Evolutionary conservation across 2,329 filamentous ascomycete genomes (phyloP), one percentile per base, ranked within the genome.

Genomic region (Dothidotthia symphoricarpi): DNA sequence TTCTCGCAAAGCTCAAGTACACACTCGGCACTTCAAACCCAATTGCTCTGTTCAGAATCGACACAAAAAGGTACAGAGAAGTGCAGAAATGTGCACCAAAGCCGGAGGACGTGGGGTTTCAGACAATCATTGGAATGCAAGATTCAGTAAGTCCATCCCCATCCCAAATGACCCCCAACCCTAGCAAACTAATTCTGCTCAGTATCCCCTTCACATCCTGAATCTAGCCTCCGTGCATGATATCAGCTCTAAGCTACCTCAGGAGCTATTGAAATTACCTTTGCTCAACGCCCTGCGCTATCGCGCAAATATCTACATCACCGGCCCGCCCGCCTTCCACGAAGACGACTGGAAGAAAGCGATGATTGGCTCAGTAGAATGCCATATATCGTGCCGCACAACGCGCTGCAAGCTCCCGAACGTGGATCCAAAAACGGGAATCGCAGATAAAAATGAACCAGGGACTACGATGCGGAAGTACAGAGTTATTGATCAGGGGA

Each of bases 401-500:
- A 79, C 82, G 1, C 75, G 84, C 37, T 88, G 85, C 67, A 85
- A 81, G 51, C 63, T 88, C 51, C 83, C 83, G 14, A 88, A 88
- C 50, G 81, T 86, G 1, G 75, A 87, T 59, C 83, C 76, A 0
- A 69, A 70, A 13, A 81, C 71, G 5, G 85, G 77, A n/a, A 56
- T 74, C 26, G 73, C 74, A 15, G 78, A 83, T 55, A 49, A 49
- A 1, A 65, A 66, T 19, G 75, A 84, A 63, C 80, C 82, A 0
- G 77, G 81, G 53, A 70, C 67, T 36, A 78, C 81, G 0, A 67
- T 86, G 42, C 69, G 79, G 24, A 74, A 74, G 43, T 75, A 76
- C 47, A 74, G 82, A 10, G 70, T 77, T 8, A 77, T 85, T 16
- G 82, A 85, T 57, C 65, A 72, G 14, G 82, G 82, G 2, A 76